Conservation (phyloP, 1,139 yeast species). For the Geotrichum fermentans region DNA sequence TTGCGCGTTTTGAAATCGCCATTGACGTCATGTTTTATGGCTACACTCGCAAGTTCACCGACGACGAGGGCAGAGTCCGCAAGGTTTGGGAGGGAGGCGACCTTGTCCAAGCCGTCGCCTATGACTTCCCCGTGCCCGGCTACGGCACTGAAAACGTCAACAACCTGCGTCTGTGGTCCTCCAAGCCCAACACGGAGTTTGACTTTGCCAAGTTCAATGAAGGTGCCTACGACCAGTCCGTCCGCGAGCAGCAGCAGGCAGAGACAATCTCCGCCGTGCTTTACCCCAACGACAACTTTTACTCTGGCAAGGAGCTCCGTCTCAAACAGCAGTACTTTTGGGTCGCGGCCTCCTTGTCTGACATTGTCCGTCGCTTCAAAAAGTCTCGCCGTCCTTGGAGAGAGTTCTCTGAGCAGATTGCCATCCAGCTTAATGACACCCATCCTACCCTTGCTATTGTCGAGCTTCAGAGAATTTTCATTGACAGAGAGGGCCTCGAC, state of each 20-base stretch:
- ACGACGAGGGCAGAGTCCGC: slow-evolving; percentile 48
- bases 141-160: slow-evolving; percentile 78
- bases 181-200: slow-evolving; percentile 85
- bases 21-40: slow-evolving; percentile 91
- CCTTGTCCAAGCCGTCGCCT: slow-evolving; percentile 84
- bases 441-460: slow-evolving; percentile 94
- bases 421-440: slow-evolving; percentile 94
- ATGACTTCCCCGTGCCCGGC: slow-evolving; percentile 92
- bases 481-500: slow-evolving; percentile 72
- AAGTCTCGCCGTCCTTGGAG: slow-evolving; percentile 75
- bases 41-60: slow-evolving; percentile 58
- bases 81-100: slow-evolving; percentile 86
- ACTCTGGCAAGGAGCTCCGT: slow-evolving; percentile 85
- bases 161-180: slow-evolving; percentile 85
- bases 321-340: slow-evolving; percentile 94
- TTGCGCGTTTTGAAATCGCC: slow-evolving; percentile 77
- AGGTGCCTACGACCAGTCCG: slow-evolving; percentile 86
- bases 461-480: slow-evolving; percentile 79
- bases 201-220: slow-evolving; percentile 87
- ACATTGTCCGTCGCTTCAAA: slow-evolving; percentile 84
- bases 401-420: slow-evolving; percentile 78
- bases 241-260: slow-evolving; percentile 77
- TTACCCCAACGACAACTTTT: slow-evolving; percentile 90
- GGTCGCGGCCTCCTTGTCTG: slow-evolving; percentile 92
- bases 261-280: slow-evolving; percentile 90